Base-by-base conservation (phyloP, 2,329 filamentous ascomycete genomes). In the Rhynchosporium agropyri region DNA sequence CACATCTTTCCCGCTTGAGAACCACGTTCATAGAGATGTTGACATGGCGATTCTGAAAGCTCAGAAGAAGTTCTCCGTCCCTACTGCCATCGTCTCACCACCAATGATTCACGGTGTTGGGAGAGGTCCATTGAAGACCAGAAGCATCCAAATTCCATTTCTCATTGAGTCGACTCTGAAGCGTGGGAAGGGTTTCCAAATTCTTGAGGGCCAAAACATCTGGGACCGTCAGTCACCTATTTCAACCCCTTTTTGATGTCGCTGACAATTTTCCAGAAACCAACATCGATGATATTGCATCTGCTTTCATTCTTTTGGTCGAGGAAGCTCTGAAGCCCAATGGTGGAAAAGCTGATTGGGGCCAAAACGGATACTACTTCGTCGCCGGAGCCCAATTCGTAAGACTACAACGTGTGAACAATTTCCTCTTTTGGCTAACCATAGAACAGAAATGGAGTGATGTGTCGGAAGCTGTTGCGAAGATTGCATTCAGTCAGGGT, bases 71-170 rank as follows among this genome's bases (percentile, higher is more conserved):
- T 73, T 79, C 9, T 74, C 74, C 0, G 78, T 87, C 10, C 83
- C 82, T 70, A 84, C 83, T 0, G 85, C 81, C 29, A 82, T 89
- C 33, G 79, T 90, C 2, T 88, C 83, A 65, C 86, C 87, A n/a
- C 84, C 85, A 0, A 83, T 80, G 6, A 88, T 89, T 66, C 88
- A 87, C 65, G 86, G 82, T 40, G 50, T 68, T 10, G 86, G 87
- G 0, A 77, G 84, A 12, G 87, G 87, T 0, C 83, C 85, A 0
- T 78, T 80, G 48, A 85, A 84, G 36, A 77, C 78, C 38, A 78
- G 81, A 8, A 83, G 83, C 36, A 75, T 80, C 0, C 86, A 89
- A 63, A 77, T 83, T 0, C 84, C 85, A 43, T 77, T 79, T 20
- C 74, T 88, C n/a, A 76, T 79, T 0, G 76, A 79, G 1, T 74